Evolutionary conservation across 345 rosid genomes (phyloP).

Genomic region (Alliaria petiolata): DNA sequence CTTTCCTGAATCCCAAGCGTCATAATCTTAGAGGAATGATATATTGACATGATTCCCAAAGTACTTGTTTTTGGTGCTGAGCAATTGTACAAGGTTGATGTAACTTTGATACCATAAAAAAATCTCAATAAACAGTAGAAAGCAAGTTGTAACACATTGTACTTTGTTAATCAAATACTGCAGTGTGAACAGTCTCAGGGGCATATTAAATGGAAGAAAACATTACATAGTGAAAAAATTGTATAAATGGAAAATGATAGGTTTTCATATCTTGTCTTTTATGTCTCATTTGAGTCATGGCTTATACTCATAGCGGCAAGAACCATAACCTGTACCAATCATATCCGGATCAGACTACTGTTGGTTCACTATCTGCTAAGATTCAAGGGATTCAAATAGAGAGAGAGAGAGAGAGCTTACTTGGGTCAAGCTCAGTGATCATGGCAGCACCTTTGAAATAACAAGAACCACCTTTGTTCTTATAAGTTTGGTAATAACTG

Average conservation of each 20-base stretch:
- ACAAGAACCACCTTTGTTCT: slow-evolving; percentile 70
- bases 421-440: slow-evolving; percentile 70
- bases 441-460: slow-evolving; percentile 76
- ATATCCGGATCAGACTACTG: not conserved
- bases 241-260: slow-evolving; percentile 9
- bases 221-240: not conserved
- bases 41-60: too few relatives aligned
- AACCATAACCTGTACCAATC: slow-evolving; percentile 27
- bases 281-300: slow-evolving; percentile 14
- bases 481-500: slow-evolving; percentile 60
- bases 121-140: not conserved
- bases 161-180: not conserved
- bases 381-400: not conserved
- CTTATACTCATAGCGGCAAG: slow-evolving; percentile 29
- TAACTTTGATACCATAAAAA: not conserved
- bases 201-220: not conserved
- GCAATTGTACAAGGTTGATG: not conserved
- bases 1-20: too few relatives aligned
- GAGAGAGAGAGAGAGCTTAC: slow-evolving; percentile 35
- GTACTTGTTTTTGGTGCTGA: too few relatives aligned
- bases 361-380: not conserved
- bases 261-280: slow-evolving; percentile 2
- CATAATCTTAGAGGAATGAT: too few relatives aligned
- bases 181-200: not conserved
- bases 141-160: not conserved